These are phyloP conservation scores for Antrodiella citrinella DNA, from an alignment of 768 basidiomycete species.

Conservation along the genomic window DNA sequence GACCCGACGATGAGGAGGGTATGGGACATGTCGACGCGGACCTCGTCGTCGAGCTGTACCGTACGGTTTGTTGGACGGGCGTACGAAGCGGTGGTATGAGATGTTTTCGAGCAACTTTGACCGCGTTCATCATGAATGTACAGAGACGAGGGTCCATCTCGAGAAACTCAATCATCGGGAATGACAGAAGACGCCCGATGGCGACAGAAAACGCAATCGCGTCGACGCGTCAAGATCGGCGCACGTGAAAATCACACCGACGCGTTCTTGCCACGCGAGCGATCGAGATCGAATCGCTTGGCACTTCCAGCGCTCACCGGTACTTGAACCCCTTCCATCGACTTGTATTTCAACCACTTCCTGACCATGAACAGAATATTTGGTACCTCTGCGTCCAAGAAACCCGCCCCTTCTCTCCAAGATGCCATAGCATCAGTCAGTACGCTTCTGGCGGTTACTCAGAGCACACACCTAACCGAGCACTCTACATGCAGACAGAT, in stretches of 20 bases:
- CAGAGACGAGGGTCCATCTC: background rate
- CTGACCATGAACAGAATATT: slow-evolving; percentile 76
- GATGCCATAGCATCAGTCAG: slow-evolving; percentile 90
- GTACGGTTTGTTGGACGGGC: slow-evolving; percentile 4
- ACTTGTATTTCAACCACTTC: background rate
- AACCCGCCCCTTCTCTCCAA: slow-evolving; percentile 77
- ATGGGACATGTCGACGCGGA: slow-evolving; percentile 12
- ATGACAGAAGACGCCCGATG: background rate
- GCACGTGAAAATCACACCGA: background rate
- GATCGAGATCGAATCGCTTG: no score
- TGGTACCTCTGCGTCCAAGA: slow-evolving; percentile 64
- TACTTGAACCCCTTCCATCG: no score
- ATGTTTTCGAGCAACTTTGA: background rate
- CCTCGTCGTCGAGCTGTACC: slow-evolving; percentile 5
- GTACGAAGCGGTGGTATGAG: background rate
- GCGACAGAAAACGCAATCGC: background rate
- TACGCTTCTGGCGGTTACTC: slow-evolving; percentile 5
- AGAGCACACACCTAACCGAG: background rate
- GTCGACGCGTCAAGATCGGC: background rate
- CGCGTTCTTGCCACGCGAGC: no score
- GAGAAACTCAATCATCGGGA: background rate
- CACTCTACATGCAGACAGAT: slow-evolving; percentile 58
- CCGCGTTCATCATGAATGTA: background rate
- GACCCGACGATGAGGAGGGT: slow-evolving; percentile 9
- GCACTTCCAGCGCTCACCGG: no score